Base-by-base conservation (phyloP, 2,329 filamentous ascomycete species). In the Juglanconis oblonga region DNA sequence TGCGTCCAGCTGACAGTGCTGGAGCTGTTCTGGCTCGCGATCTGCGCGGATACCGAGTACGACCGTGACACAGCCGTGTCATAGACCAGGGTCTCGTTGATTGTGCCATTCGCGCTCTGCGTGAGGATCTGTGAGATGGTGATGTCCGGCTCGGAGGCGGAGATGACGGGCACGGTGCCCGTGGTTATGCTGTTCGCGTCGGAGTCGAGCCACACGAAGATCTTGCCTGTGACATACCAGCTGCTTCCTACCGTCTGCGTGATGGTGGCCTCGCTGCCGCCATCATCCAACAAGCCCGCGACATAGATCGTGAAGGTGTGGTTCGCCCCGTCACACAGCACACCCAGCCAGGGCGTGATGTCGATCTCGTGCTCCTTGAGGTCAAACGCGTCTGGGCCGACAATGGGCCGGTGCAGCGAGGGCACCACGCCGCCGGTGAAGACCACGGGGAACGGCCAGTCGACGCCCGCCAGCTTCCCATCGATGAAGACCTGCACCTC, bases 351-450 rank as follows among this genome's bases (percentile, higher is more conserved):
- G 0, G 90, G 87, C 1, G 90, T 88, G 52, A 96, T 86, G 68
- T 96, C 91, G 63, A 96, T 90, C 70, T 95, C 89, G 64, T 91
- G 86, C 70, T 95, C 90, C 49, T 83, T 79, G 31, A 96, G 77
- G 69, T 95, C 90, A 70, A 92, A 95, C 0, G 90, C 86, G 67
- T 95, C 87, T 24, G 90, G 85, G 1, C 90, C 90, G 3, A 90
- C 91, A 57, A 95, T 81, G 0, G 91, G 91, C 6, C 90, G 80
- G 82, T 92, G 92, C 44, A 95, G 81, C 1, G 86, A 85, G 4
- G 90, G 90, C 1, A 89, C 87, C 5, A 96, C 80, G 1, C 91
- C 91, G 3, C 92, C 91, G 0, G 91, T 93, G 67, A 93, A 94
- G 52, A 96, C 87, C 17, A 92, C 81, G 0, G 91, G 90, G 67